phyloP scores from a whole-genome alignment of 257 asterid genomes.

The Ballota nigra region DNA sequence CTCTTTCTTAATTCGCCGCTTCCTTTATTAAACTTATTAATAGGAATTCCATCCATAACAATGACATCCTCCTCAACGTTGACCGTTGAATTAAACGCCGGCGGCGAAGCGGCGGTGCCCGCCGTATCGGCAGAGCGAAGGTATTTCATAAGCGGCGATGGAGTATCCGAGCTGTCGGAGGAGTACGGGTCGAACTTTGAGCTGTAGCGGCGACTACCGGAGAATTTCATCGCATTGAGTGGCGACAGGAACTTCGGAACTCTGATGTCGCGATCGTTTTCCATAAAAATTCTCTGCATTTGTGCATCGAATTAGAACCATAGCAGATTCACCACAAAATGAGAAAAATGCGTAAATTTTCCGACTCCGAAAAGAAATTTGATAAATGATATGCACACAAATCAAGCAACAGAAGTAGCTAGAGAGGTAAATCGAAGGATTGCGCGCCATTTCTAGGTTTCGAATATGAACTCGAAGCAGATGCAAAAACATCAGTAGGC shows the following conservation, averaged over 20 bases:
- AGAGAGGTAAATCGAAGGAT: background rate
- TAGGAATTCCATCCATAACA: conserved; percentile 79
- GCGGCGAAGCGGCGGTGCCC: conserved; percentile 26
- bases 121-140: conserved; percentile 37
- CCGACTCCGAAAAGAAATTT: conserved; percentile 12
- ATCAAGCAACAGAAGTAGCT: conserved; percentile 11
- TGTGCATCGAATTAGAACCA: conserved; percentile 16
- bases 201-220: conserved; percentile 33
- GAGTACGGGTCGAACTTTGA: conserved; percentile 54
- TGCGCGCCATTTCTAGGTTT: conserved; percentile 29
- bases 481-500: background rate
- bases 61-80: conserved; percentile 76
- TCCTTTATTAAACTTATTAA: conserved; percentile 33
- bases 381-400: conserved; percentile 5
- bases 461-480: background rate
- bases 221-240: conserved; percentile 27
- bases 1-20: conserved; percentile 33
- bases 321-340: background rate
- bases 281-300: conserved; percentile 47
- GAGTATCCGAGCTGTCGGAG: conserved; percentile 48
- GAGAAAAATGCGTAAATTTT: background rate
- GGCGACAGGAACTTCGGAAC: conserved; percentile 41
- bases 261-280: conserved; percentile 35
- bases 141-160: conserved; percentile 42
- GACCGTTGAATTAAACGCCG: conserved; percentile 39